phyloP scores from a whole-genome alignment of 176 grass and related monocot species.

The Phoenix dactylifera region DNA sequence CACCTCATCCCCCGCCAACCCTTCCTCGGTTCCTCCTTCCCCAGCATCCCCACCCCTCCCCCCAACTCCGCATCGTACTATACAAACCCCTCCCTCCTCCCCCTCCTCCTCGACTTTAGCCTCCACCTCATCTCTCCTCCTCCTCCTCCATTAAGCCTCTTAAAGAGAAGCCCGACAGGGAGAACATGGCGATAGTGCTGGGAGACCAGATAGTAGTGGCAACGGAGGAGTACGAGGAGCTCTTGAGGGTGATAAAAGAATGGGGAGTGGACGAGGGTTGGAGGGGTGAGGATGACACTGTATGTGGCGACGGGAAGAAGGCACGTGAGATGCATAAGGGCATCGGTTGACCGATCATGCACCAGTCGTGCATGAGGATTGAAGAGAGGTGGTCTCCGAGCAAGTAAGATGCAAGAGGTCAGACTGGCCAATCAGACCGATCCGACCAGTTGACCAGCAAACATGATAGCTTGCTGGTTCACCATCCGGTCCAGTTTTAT shows the following conservation, averaged over 20 bases:
- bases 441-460: too few relatives aligned
- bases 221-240: conserved; percentile 23
- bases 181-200: too few relatives aligned
- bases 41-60: conserved; percentile 29
- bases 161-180: background rate
- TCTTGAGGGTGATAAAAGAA: conserved; percentile 2
- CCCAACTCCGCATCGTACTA: too few relatives aligned
- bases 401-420: too few relatives aligned
- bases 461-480: too few relatives aligned
- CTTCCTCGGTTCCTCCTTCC: conserved; percentile 49
- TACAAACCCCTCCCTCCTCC: conserved; percentile 36
- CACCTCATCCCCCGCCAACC: conserved; percentile 61
- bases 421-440: too few relatives aligned
- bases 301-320: conserved; percentile 31
- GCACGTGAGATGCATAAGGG: conserved; percentile 19
- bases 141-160: too few relatives aligned
- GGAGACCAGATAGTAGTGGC: too few relatives aligned
- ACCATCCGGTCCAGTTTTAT: too few relatives aligned
- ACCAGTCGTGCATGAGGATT: too few relatives aligned
- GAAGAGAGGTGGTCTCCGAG: too few relatives aligned
- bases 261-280: conserved; percentile 11
- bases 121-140: conserved; percentile 22
- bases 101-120: conserved; percentile 26
- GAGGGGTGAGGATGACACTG: conserved; percentile 23
- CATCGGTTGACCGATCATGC: conserved; percentile 7